A percentile compares a stretch with the other conserved stretches of the same genome.
phyloP scores from a whole-genome alignment of 768 basidiomycete species.

The Russula griseocarnosa region DNA sequence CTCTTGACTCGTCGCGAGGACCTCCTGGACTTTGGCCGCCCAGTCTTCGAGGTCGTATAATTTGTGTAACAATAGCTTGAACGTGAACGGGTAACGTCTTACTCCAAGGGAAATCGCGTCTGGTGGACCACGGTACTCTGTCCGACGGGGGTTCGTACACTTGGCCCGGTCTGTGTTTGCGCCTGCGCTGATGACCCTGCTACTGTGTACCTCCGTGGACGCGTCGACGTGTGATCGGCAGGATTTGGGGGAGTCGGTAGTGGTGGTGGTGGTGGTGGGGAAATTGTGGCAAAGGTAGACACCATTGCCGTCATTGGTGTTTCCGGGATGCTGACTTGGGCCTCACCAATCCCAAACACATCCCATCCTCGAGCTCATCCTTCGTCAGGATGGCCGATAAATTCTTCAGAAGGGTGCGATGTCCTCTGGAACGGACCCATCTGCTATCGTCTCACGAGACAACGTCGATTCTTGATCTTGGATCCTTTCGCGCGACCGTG shows the following conservation, averaged over 20 bases:
- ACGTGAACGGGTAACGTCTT: slow-evolving; percentile 29
- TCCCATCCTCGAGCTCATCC: slow-evolving; percentile 13
- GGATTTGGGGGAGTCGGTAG: neutral
- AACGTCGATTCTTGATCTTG: neutral
- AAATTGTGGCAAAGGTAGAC: slow-evolving; percentile 8
- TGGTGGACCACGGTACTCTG: neutral
- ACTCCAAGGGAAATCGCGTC: slow-evolving; percentile 22
- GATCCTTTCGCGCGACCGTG: slow-evolving; percentile 11
- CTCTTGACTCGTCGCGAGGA: slow-evolving; percentile 27
- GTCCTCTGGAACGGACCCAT: slow-evolving; percentile 26
- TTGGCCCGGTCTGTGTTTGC: neutral
- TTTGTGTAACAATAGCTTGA: slow-evolving; percentile 28
- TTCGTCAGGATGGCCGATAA: slow-evolving; percentile 24
- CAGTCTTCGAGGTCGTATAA: slow-evolving; percentile 29
- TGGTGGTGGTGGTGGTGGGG: neutral
- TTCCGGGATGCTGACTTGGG: slow-evolving; percentile 18
- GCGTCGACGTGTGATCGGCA: slow-evolving; percentile 6
- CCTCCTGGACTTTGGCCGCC: slow-evolving; percentile 26
- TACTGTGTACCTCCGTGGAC: slow-evolving; percentile 27
- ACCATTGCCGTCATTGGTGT: slow-evolving; percentile 16
- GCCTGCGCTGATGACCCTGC: neutral
- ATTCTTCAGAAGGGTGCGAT: slow-evolving; percentile 26
- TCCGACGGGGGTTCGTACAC: neutral
- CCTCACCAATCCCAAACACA: slow-evolving; percentile 1
- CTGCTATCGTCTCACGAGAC: neutral